Conservation (phyloP, 306 rosid genomes). For the Acmispon strigosus region DNA sequence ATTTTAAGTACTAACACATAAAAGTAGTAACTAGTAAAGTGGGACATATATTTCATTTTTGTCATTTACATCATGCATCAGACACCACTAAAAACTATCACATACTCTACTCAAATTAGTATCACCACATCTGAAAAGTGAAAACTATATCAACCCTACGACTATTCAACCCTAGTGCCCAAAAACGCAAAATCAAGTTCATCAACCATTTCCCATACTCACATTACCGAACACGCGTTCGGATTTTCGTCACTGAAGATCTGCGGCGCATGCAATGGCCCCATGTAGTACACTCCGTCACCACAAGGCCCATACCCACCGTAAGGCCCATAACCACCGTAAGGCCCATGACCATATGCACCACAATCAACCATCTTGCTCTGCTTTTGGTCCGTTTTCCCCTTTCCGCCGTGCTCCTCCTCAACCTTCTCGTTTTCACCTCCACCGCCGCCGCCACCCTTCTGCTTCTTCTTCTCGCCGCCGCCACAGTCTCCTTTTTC, state of each 20-base stretch:
- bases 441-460: conserved; percentile 4
- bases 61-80: background rate
- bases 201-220: background rate
- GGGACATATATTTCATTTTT: background rate
- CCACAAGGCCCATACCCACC: background rate
- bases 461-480: conserved; percentile 30
- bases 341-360: conserved; percentile 17
- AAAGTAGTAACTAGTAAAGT: background rate
- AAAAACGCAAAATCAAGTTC: background rate
- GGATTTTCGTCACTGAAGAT: conserved; percentile 87
- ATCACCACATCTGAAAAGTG: too few species aligned
- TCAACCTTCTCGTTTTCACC: background rate
- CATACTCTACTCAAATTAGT: background rate
- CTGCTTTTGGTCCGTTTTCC: conserved; percentile 28
- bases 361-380: conserved; percentile 18
- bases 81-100: background rate
- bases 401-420: background rate
- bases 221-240: conserved; percentile 71
- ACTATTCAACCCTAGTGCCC: background rate
- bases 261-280: conserved; percentile 40
- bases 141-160: background rate
- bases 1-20: too few species aligned
- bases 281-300: conserved; percentile 20
- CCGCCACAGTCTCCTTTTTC: conserved; percentile 14
- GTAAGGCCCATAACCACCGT: conserved; percentile 20